Base-by-base conservation (phyloP, 108 stramenopile genomes). In the Poteriospumella lacustris region DNA sequence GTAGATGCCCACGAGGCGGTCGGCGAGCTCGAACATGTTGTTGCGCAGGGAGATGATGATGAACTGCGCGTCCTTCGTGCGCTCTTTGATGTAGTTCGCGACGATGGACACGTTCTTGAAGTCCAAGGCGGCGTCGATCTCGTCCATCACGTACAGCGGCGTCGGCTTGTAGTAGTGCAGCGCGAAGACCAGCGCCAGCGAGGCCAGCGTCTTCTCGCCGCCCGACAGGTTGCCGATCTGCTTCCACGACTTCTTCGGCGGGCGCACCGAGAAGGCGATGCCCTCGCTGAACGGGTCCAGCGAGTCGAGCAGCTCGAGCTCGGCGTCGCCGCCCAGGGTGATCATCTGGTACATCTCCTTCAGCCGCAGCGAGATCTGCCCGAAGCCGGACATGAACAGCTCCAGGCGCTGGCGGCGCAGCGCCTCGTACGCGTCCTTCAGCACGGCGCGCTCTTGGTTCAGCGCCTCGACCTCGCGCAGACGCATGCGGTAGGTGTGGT, bases 261-360 rank as follows among this genome's bases (percentile, higher is more conserved):
- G 98, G 2, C 98, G 91, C 58, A 99, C 98, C 43, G 92, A 94
- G 87, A 97, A 97, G 1, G 81, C 80, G 79, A 97, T 93, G 0
- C 96, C 94, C 78, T 97, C 98, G 38, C 92, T 92, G 86, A 99
- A 99, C 36, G 98, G 98, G 88, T 99, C 98, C 67, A 97, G 87
- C 9, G 94, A 96, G 80, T 99, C 96, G 0, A 99, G 94, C 70
- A 99, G 91, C 85, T 99, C 98, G 33, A 99, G 84, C 79, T 99
- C 98, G 2, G 98, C 98, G 86, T 99, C 98, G 12, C 98, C 98
- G 2, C 98, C 98, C 5, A 98, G 89, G 38, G 97, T 98, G 79
- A 98, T 96, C 97, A 98, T 98, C 83, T 96, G 96, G 82, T 99
- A 99, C 98, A 99, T 99, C 78, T 99, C 98, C 87, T 99, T 99